Base-by-base conservation (phyloP, 768 basidiomycete genomes). In the Termitomyces sp. region DNA sequence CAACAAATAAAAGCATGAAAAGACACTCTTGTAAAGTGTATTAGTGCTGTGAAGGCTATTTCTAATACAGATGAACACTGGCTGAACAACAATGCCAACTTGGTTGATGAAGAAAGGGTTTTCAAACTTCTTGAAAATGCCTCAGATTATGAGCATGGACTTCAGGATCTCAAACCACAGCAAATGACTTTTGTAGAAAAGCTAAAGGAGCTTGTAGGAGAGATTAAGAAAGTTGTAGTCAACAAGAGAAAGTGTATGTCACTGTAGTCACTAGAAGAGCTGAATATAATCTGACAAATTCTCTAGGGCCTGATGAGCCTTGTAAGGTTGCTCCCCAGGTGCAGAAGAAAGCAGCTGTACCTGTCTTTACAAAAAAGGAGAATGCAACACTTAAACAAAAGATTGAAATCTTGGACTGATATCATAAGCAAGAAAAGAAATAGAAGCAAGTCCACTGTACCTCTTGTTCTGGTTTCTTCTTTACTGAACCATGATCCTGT, bases 121-220 rank as follows among this genome's bases (percentile, higher is more conserved):
- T 30, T 70, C 32, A 55, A 65, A 14, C 36, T 55, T 12, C 64
- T 30, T 30, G 30, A 30, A 30, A 30, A 30, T 30, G 30, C 30
- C 67, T 40, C 62, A 68, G 68, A 70, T 52, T 67, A 66, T 60
- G 61, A 71, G 26, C 38, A 60, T 30, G 64, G 63, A 38, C 46
- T 69, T 16, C 53, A 64, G 30, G 13, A 48, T 16, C 41, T 66
- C 10, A 61, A 30, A 35, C 52, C 50, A 28, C 48, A 50, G 16
- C 40, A 62, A 26, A 64, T 64, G 51, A 55, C 28, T 44, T 35
- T 52, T 13, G 50, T 58, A 5, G 51, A 58, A 10, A 58, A 53
- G 51, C 43, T 58, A 26, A 46, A 26, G 23, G 23, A 26, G 23
- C 44, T 46, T 20, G 7, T n/a, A 3, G 20, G 18, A 20, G 43